Conservation (phyloP, 1,139 yeast genomes). For the Nakaseomyces kungkrabaensis region DNA sequence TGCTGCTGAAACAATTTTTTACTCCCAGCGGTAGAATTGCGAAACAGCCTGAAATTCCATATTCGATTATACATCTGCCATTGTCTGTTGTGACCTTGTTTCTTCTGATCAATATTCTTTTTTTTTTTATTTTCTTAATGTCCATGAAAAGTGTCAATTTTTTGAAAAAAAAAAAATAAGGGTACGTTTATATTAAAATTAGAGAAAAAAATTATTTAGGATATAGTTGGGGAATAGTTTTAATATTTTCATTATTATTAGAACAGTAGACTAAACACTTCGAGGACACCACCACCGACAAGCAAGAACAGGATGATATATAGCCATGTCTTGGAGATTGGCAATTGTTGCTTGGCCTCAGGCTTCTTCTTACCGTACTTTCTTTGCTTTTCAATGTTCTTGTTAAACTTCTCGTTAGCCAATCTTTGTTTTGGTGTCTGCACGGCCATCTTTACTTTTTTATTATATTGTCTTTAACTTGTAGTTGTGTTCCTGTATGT, state of each 20-base stretch:
- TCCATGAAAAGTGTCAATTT: too few species aligned
- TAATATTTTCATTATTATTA: neutral
- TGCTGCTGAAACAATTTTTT: neutral
- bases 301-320: slow-evolving; percentile 56
- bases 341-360: slow-evolving; percentile 44
- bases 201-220: neutral
- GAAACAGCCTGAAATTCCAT: slow-evolving; percentile 1
- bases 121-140: neutral
- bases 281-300: slow-evolving; percentile 76
- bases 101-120: neutral
- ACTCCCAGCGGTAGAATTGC: neutral
- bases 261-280: slow-evolving; percentile 38
- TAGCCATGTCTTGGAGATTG: slow-evolving; percentile 36
- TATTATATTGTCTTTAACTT: too few species aligned
- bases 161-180: neutral
- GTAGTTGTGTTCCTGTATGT: too few species aligned
- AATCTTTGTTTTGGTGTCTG: slow-evolving; percentile 81
- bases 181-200: neutral
- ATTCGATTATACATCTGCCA: neutral
- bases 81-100: neutral
- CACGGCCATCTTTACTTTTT: slow-evolving; percentile 30
- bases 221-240: neutral
- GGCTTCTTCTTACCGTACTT: slow-evolving; percentile 44
- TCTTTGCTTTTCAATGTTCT: slow-evolving; percentile 57
- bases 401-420: slow-evolving; percentile 76